Conservation (phyloP, 495 filamentous ascomycete species). For the Chaetomidium leptoderma region DNA sequence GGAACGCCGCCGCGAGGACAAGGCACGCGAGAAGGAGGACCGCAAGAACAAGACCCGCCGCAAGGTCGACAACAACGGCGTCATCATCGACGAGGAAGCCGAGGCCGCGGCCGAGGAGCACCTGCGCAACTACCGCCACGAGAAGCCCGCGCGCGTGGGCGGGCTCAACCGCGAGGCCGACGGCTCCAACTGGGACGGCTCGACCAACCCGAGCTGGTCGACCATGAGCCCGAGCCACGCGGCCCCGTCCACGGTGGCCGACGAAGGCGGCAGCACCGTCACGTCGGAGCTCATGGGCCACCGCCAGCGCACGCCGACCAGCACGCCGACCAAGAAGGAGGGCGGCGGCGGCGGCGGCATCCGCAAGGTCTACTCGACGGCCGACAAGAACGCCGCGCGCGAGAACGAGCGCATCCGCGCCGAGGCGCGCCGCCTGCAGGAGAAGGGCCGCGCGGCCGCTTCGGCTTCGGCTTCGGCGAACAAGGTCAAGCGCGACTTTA, state of each 20-base stretch:
- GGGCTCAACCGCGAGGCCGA: conserved; percentile 77
- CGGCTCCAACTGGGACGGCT: conserved; percentile 64
- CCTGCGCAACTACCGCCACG: conserved; percentile 70
- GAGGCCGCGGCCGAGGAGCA: conserved; percentile 62
- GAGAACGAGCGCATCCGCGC: conserved; percentile 47
- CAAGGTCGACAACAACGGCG: conserved; percentile 43
- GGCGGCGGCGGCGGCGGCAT: conserved; percentile 39
- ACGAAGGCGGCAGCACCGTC: conserved; percentile 52
- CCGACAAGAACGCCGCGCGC: conserved; percentile 40
- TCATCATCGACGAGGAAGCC: conserved; percentile 52
- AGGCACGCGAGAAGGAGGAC: conserved; percentile 43
- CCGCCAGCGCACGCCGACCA: conserved; percentile 51
- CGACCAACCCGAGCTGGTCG: conserved; percentile 49
- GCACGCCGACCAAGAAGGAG: conserved; percentile 47
- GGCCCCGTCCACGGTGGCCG: conserved; percentile 36
- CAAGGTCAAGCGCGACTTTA: conserved; percentile 42
- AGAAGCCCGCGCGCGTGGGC: conserved; percentile 78
- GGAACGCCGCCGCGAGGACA: conserved; percentile 44
- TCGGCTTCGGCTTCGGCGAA: not conserved
- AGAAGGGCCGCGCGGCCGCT: conserved; percentile 38
- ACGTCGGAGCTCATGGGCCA: conserved; percentile 51
- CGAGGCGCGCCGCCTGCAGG: conserved; percentile 45
- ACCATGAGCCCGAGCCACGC: conserved; percentile 27
- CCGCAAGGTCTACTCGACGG: conserved; percentile 52
- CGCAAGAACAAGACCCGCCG: conserved; percentile 33